Base-by-base conservation (phyloP, 306 rosid genomes). In the Casuarina cunninghamiana region DNA sequence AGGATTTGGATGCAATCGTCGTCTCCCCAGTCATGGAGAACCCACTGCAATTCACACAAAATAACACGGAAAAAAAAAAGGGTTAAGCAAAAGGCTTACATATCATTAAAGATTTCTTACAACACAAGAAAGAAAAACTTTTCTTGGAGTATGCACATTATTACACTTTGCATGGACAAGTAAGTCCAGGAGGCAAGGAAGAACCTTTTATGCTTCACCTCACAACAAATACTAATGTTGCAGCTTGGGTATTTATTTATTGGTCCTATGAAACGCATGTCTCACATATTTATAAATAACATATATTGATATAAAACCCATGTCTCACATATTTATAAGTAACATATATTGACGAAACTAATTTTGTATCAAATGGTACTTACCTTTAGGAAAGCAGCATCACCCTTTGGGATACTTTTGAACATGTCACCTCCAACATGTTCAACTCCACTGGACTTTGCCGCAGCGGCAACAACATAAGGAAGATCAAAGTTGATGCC, bases 401-500 rank as follows among this genome's bases (percentile, higher is more conserved):
- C 94, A 8, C 94, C 96, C 51, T 86, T 83, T 3, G 97, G 98
- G 77, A 92, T 87, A 69, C 8, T 49, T 0, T 19, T 21, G 69
- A 94, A 94, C 94, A 94, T 89, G 83, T 89, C 86, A 8, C 97
- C 98, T 0, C 85, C 80, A 0, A 90, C 90, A 57, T 87, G 80
- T 60, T 89, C 62, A 12, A 91, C 77, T 12, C 78, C 76, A 0
- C 81, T 61, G 17, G 1, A 75, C 5, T 79, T 5, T 1, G 71
- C 61, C 0, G 85, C 90, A 45, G 6, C 76, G 15, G 79, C 68
- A 17, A 88, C 86, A 19, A 94, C 96, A 39, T 92, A 93, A 1
- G 90, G 89, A 74, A 88, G 90, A 78, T 94, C 97, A 19, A 89
- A 92, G 71, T 94, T 94, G 75, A 90, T 85, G 76, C 85, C 84